Conservation (phyloP, 768 basidiomycete genomes). For the Psilocybe azurescens region DNA sequence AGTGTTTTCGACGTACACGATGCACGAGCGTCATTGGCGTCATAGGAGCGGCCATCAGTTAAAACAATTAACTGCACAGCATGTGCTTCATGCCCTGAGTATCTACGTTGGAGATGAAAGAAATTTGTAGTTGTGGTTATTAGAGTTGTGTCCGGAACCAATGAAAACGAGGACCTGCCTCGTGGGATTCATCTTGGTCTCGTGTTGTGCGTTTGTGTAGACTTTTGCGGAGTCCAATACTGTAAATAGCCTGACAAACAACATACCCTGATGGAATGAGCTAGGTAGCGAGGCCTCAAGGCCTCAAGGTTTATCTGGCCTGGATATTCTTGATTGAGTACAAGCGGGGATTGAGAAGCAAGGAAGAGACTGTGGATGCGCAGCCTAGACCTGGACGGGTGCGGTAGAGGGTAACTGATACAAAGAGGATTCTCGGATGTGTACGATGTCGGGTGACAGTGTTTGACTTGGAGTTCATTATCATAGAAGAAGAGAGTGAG, state of each 20-base stretch:
- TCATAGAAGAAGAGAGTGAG: too few species aligned
- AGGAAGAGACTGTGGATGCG: neutral
- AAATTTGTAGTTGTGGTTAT: neutral
- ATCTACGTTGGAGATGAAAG: neutral
- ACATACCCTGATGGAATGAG: too few species aligned
- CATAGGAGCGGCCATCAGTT: neutral
- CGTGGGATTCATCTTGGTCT: neutral
- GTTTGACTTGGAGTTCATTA: too few species aligned
- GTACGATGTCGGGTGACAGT: too few species aligned
- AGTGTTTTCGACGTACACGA: neutral
- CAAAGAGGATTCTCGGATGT: too few species aligned
- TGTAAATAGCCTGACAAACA: too few species aligned
- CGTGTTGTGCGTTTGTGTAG: neutral
- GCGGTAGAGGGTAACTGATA: too few species aligned
- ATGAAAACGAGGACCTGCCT: neutral
- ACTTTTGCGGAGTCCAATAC: too few species aligned
- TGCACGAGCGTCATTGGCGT: neutral
- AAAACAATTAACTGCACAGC: neutral
- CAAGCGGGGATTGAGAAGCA: neutral
- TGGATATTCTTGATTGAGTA: neutral
- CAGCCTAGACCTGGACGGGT: neutral
- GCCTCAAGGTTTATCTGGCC: too few species aligned
- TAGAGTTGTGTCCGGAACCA: neutral
- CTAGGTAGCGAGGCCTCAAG: too few species aligned
- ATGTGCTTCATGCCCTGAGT: neutral